Conservation (phyloP, 2,329 filamentous ascomycete genomes). For the Sphaerulina musiva region DNA sequence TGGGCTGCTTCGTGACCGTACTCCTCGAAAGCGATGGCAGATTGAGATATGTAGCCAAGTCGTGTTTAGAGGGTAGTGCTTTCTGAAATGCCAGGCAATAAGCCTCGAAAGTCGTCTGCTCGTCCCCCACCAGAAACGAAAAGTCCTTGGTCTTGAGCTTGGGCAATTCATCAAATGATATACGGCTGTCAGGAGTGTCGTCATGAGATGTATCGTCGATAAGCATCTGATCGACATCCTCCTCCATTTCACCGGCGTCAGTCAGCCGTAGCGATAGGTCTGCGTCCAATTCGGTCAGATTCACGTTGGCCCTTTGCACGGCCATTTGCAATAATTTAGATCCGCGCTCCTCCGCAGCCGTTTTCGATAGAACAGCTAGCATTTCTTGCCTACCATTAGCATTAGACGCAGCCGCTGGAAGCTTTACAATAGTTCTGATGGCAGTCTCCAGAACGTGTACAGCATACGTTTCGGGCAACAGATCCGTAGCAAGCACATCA, state of each 20-base stretch:
- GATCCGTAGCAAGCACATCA: constrained; percentile 1
- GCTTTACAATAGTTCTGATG: constrained; percentile 5
- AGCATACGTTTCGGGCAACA: constrained; percentile 8
- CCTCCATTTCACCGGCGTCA: not conserved
- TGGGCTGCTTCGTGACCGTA: constrained; percentile 11
- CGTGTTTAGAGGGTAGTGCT: constrained; percentile 14
- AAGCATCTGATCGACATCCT: constrained; percentile 5
- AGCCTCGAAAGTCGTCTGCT: constrained; percentile 10
- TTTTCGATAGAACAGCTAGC: not conserved
- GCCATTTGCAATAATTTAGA: constrained; percentile 8
- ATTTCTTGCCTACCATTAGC: constrained; percentile 8
- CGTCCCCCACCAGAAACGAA: constrained; percentile 17
- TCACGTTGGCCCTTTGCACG: constrained; percentile 4
- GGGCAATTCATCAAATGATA: constrained; percentile 13
- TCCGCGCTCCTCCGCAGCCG: constrained; percentile 6
- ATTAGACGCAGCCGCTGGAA: not conserved
- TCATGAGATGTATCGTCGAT: constrained; percentile 7
- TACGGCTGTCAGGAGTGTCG: not conserved
- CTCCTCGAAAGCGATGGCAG: constrained; percentile 15
- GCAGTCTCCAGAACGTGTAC: constrained; percentile 12
- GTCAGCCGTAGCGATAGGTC: constrained; percentile 16
- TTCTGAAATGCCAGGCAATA: constrained; percentile 15
- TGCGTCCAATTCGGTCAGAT: constrained; percentile 12
- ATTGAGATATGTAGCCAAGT: constrained; percentile 14
- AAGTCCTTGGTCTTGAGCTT: constrained; percentile 13